phyloP scores from a whole-genome alignment of 2,329 filamentous ascomycete genomes.

The Clonostachys sp. region DNA sequence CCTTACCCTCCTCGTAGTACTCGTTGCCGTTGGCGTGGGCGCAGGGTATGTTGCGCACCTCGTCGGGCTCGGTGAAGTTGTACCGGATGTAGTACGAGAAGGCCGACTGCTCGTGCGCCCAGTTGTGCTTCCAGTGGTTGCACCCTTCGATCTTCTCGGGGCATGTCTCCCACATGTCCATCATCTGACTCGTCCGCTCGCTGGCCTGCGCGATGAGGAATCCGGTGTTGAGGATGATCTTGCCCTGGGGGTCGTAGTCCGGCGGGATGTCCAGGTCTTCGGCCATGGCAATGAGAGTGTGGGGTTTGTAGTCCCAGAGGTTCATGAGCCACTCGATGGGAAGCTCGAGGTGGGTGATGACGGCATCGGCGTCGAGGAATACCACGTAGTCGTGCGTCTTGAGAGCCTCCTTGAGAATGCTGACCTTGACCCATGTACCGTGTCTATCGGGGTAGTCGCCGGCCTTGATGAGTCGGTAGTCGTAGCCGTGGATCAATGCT shows the following conservation, averaged over 20 bases:
- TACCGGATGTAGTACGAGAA: conserved; percentile 16
- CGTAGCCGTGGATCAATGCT: conserved; percentile 39
- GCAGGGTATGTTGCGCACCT: conserved; percentile 12
- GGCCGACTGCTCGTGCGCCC: conserved; percentile 19
- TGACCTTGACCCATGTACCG: conserved; percentile 40
- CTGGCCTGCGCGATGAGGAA: conserved; percentile 32
- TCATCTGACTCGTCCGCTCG: conserved; percentile 6
- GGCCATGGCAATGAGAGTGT: conserved; percentile 37
- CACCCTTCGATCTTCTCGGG: conserved; percentile 9
- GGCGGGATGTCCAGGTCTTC: conserved; percentile 30
- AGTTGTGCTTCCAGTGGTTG: conserved; percentile 12
- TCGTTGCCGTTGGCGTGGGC: conserved; percentile 13
- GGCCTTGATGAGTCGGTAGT: conserved; percentile 40
- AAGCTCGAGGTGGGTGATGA: conserved; percentile 32
- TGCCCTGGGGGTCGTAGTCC: conserved; percentile 28
- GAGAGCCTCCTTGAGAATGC: conserved; percentile 28
- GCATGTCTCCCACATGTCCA: conserved; percentile 7
- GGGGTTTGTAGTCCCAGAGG: conserved; percentile 32
- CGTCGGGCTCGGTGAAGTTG: conserved; percentile 11
- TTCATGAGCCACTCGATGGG: conserved; percentile 43
- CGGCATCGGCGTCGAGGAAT: conserved; percentile 37
- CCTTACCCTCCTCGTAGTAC: too few species aligned
- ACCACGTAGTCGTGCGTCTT: conserved; percentile 33
- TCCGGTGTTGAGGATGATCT: conserved; percentile 31
- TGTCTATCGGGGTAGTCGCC: conserved; percentile 31